Evolutionary conservation across 2,329 filamentous ascomycete species (phyloP).

Genomic region (Pseudogymnoascus sp.): DNA sequence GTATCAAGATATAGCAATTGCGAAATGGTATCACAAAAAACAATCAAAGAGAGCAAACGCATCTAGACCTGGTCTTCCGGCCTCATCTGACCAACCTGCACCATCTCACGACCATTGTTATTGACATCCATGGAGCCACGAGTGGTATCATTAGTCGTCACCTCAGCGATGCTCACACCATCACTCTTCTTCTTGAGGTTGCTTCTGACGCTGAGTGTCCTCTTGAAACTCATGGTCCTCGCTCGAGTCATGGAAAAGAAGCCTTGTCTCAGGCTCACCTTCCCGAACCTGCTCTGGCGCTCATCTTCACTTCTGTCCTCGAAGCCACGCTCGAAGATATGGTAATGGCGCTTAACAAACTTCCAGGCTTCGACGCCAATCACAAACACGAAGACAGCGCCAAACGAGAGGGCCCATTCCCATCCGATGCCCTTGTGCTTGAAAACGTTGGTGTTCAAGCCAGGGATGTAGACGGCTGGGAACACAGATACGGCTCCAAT

Average conservation of each 20-base stretch:
- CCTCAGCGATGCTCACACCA: background rate
- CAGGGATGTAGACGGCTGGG: constrained; percentile 57
- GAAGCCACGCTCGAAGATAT: constrained; percentile 26
- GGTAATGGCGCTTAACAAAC: constrained; percentile 45
- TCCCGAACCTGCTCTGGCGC: constrained; percentile 11
- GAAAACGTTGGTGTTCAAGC: constrained; percentile 56
- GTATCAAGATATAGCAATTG: background rate
- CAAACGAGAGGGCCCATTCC: constrained; percentile 59
- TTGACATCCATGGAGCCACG: background rate
- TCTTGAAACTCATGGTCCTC: constrained; percentile 16
- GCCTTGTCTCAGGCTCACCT: constrained; percentile 27
- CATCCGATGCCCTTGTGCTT: constrained; percentile 55
- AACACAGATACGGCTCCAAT: constrained; percentile 48
- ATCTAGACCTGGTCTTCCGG: background rate
- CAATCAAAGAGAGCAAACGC: background rate
- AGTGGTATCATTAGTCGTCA: background rate
- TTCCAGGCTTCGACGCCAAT: constrained; percentile 57
- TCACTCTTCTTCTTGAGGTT: background rate
- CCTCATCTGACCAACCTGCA: background rate
- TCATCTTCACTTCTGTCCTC: constrained; percentile 19
- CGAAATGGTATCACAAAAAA: constrained; percentile 6
- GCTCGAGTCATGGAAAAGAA: constrained; percentile 29
- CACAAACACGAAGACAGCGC: constrained; percentile 53
- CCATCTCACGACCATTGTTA: background rate
- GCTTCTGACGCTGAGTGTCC: background rate